Evolutionary conservation across 352 stramenopile species (phyloP), one percentile per base, ranked within the genome.

Genomic region (Phytophthora syringae): DNA sequence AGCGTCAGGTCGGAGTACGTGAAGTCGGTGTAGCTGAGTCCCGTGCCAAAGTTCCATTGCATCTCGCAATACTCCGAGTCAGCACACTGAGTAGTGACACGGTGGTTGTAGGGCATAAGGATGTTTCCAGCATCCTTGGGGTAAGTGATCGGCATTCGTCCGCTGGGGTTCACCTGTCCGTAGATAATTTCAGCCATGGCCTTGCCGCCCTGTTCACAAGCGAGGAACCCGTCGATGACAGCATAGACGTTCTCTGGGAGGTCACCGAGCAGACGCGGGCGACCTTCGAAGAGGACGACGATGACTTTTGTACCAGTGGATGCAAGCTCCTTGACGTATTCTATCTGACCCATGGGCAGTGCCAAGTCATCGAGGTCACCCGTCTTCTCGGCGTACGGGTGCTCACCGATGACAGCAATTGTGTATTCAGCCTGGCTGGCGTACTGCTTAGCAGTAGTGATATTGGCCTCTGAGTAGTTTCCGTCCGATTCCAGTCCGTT

Each of bases 141-240:
- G 62, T 92, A 97, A 4, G 86, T 95, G 65, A 96, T 88, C 12
- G 86, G 84, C 18, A 95, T 70, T 16, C 82, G 67, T 0, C 89
- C 89, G 16, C 85, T 95, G 13, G 88, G 88, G 64, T 93, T 94
- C 11, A 88, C 74, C 7, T 76, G 50, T 4, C 88, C 89, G 48
- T 88, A 89, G 9, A 96, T 27, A 39, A 96, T 86, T 45, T 96
- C 84, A 7, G 89, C 84, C 39, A 96, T 82, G 2, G 85, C 86
- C 58, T 90, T 77, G 0, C 89, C 89, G 7, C 88, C 87, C 6
- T 74, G 63, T 28, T 92, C 82, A 16, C 89, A 86, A 0, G 86
- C 80, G 1, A 96, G 69, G 43, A 92, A 75, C 7, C 68, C 87
- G 30, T 93, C 53, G 9, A 97, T 60, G 10, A 96, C 81, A 20